These are phyloP conservation scores for Rhynchosporium secalis DNA, from an alignment of 2,329 filamentous ascomycete genomes.

Conservation along the genomic window DNA sequence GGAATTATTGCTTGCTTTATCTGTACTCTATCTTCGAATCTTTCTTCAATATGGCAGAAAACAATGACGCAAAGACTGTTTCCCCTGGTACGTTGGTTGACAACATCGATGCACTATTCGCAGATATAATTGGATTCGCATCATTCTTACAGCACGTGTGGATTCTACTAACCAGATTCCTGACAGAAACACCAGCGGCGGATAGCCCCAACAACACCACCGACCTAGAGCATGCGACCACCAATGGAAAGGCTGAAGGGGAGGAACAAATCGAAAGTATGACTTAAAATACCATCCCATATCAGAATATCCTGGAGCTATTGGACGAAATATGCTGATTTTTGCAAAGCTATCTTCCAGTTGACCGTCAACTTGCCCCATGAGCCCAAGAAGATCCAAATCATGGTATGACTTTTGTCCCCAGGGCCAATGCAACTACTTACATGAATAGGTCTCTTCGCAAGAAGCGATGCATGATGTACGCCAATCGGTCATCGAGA, in stretches of 20 bases:
- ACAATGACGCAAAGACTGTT: constrained; percentile 35
- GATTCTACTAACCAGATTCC: constrained; percentile 16
- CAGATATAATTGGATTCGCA: not conserved
- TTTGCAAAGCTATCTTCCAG: constrained; percentile 51
- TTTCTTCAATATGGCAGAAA: constrained; percentile 36
- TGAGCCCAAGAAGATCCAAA: constrained; percentile 73
- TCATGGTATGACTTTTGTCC: constrained; percentile 65
- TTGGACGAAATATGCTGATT: constrained; percentile 25
- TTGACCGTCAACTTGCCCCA: constrained; percentile 81
- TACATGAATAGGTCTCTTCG: constrained; percentile 67
- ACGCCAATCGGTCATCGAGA: constrained; percentile 92
- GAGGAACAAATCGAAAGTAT: constrained; percentile 38
- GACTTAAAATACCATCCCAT: constrained; percentile 15
- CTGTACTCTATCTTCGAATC: constrained; percentile 24
- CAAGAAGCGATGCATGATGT: constrained; percentile 98
- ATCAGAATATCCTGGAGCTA: not conserved
- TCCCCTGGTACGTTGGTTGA: constrained; percentile 34
- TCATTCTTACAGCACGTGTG: not conserved
- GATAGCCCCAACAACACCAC: constrained; percentile 27
- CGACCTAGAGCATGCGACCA: constrained; percentile 29
- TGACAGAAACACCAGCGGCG: constrained; percentile 25
- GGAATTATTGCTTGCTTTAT: constrained; percentile 17
- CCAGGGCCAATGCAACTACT: constrained; percentile 27
- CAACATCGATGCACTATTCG: not conserved
- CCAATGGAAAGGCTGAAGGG: constrained; percentile 34